phyloP scores from a whole-genome alignment of 352 stramenopile species.

The Pilasporangium apinafurcum region DNA sequence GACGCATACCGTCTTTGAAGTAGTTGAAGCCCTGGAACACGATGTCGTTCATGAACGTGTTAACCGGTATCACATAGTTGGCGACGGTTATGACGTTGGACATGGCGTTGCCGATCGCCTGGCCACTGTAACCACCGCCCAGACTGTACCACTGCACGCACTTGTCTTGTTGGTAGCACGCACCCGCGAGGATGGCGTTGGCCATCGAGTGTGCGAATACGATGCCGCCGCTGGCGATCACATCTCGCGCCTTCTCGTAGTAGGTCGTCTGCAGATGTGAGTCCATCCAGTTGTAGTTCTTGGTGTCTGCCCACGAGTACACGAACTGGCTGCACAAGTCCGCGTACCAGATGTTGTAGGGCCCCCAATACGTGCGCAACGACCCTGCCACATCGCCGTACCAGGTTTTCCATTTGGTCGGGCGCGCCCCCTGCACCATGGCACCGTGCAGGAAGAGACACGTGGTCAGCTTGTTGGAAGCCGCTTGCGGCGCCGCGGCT shows the following conservation, averaged over 20 bases:
- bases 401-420: slow-evolving; percentile 1
- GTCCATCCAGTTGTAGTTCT: not conserved
- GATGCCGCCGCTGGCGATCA: not conserved
- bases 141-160: slow-evolving; percentile 1
- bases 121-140: not conserved
- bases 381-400: not conserved
- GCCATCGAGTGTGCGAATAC: not conserved
- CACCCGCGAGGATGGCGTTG: slow-evolving; percentile 1
- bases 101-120: not conserved
- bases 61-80: too few relatives aligned
- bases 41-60: too few relatives aligned
- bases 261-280: not conserved
- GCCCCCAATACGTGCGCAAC: not conserved
- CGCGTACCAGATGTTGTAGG: not conserved
- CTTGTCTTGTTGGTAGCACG: not conserved
- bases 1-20: too few relatives aligned
- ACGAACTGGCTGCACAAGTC: not conserved
- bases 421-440: not conserved
- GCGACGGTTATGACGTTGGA: not conserved
- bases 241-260: slow-evolving; percentile 1
- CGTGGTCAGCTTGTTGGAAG: not conserved
- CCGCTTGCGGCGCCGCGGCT: too few relatives aligned
- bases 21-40: too few relatives aligned
- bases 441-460: slow-evolving; percentile 1
- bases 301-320: not conserved